Percentiles rank a stretch among this genome's conserved stretches.
These are phyloP conservation scores for Eucalyptus camaldulensis DNA, from an alignment of 345 rosid genomes.

Conservation along the genomic window DNA sequence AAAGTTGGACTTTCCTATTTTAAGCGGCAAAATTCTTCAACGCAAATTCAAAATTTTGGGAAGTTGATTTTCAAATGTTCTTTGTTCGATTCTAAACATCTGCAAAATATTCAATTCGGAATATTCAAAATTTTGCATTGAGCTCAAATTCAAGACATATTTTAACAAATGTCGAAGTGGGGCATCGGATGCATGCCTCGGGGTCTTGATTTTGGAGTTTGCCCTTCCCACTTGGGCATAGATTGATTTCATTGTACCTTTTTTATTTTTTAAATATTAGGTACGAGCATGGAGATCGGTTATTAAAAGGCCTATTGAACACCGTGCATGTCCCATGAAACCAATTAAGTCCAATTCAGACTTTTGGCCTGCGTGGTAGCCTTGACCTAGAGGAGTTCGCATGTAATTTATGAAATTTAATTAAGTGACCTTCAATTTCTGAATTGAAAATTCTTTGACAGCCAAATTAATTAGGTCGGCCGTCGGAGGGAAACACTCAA, in stretches of 20 bases:
- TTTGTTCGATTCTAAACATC: too few species aligned
- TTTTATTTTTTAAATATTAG: background rate
- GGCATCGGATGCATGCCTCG: background rate
- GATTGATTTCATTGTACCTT: background rate
- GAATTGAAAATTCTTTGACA: background rate
- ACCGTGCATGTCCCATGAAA: background rate
- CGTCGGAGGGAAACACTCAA: background rate
- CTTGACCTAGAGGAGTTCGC: background rate
- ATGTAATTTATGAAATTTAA: background rate
- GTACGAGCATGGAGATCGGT: background rate
- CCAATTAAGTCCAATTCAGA: background rate
- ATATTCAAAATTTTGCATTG: fast-evolving
- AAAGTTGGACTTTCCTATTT: too few species aligned
- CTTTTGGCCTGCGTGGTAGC: background rate
- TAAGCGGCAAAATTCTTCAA: fast-evolving
- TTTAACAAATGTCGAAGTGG: background rate
- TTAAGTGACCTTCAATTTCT: background rate
- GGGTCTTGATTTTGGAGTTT: background rate
- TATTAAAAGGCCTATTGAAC: background rate
- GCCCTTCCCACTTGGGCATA: background rate
- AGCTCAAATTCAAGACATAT: fast-evolving
- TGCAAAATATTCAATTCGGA: fast-evolving
- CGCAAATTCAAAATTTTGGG: fast-evolving
- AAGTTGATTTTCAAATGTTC: too few species aligned
- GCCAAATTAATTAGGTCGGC: too few species aligned